Evolutionary conservation across 2,329 filamentous ascomycete species (phyloP).

Genomic region (Colletotrichum sp.): DNA sequence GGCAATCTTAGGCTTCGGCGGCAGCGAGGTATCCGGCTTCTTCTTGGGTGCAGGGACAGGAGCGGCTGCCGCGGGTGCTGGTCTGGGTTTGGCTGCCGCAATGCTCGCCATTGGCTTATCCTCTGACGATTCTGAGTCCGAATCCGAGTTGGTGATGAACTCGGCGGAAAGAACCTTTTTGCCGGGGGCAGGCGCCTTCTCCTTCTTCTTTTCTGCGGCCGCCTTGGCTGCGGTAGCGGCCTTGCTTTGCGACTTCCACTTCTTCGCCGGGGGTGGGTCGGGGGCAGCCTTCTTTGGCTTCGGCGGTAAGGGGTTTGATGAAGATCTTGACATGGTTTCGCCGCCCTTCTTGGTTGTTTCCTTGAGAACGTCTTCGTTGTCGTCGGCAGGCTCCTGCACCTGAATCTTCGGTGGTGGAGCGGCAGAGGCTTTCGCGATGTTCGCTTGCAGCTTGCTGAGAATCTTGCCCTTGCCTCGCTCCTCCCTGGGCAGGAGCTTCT

Average conservation of each 20-base stretch:
- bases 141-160: slow-evolving; percentile 61
- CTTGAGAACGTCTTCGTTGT: slow-evolving; percentile 38
- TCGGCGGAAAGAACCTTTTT: slow-evolving; percentile 59
- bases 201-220: slow-evolving; percentile 48
- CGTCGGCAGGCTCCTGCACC: slow-evolving; percentile 53
- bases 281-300: slow-evolving; percentile 65
- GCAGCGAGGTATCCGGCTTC: slow-evolving; percentile 30
- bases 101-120: slow-evolving; percentile 49
- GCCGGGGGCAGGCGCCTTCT: slow-evolving; percentile 36
- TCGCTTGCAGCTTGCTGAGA: slow-evolving; percentile 66
- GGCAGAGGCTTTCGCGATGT: slow-evolving; percentile 55
- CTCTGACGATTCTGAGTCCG: slow-evolving; percentile 61
- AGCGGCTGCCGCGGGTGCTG: slow-evolving; percentile 26
- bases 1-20: slow-evolving; percentile 33
- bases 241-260: slow-evolving; percentile 47
- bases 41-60: slow-evolving; percentile 26
- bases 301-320: slow-evolving; percentile 53
- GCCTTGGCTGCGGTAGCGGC: slow-evolving; percentile 34
- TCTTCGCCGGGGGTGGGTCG: slow-evolving; percentile 55
- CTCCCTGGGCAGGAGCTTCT: slow-evolving; percentile 61
- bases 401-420: slow-evolving; percentile 55
- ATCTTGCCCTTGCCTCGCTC: slow-evolving; percentile 66
- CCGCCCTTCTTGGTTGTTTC: slow-evolving; percentile 31
- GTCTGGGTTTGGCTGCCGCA: slow-evolving; percentile 33
- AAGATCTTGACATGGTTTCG: slow-evolving; percentile 54